phyloP scores from a whole-genome alignment of 148 eudicot genomes.

The Heliosperma pusillum region DNA sequence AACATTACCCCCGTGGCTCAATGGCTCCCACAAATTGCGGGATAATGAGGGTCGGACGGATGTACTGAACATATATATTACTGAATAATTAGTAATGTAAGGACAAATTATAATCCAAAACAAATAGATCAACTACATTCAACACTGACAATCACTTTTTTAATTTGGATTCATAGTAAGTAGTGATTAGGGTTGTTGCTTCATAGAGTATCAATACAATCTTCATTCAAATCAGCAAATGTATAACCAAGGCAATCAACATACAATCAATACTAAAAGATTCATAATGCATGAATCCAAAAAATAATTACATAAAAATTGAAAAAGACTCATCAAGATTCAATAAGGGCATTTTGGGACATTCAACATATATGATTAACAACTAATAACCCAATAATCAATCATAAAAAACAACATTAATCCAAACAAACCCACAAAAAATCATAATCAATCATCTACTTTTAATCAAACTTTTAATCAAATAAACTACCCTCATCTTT shows the following conservation, averaged over 20 bases:
- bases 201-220: background rate
- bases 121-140: background rate
- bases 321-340: background rate
- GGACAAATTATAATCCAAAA: background rate
- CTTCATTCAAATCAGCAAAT: background rate
- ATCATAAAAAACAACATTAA: background rate
- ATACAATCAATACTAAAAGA: too few species aligned
- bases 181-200: background rate
- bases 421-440: background rate
- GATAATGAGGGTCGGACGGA: too few species aligned
- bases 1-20: too few species aligned
- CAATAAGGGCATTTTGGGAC: background rate
- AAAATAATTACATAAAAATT: too few species aligned
- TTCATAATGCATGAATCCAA: too few species aligned
- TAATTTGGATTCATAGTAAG: background rate
- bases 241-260: background rate
- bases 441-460: background rate
- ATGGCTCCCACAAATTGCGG: too few species aligned
- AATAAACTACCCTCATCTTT: background rate
- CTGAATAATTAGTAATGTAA: background rate
- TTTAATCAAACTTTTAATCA: background rate
- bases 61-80: too few species aligned
- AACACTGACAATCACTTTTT: background rate
- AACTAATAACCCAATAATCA: background rate
- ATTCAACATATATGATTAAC: background rate